These are phyloP conservation scores for Chaetomiaceae sp. DNA, from an alignment of 2,329 filamentous ascomycete species.

Conservation along the genomic window DNA sequence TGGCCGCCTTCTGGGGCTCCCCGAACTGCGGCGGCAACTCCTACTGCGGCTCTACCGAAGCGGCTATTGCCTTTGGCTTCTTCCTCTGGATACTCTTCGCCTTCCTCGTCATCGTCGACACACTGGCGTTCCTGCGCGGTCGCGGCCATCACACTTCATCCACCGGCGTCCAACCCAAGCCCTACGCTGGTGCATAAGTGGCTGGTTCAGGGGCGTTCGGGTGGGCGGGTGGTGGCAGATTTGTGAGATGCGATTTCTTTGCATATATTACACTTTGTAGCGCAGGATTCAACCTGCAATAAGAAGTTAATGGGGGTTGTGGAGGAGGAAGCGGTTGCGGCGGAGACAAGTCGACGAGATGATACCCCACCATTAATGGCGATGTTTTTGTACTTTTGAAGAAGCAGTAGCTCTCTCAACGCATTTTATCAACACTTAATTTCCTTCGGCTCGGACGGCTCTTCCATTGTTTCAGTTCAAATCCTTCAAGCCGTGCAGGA, in stretches of 20 bases:
- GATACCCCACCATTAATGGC: conserved; percentile 4
- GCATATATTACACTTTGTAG: too few relatives aligned
- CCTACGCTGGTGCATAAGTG: conserved; percentile 12
- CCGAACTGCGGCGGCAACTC: conserved; percentile 46
- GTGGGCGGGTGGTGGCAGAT: too few relatives aligned
- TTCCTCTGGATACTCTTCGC: conserved; percentile 22
- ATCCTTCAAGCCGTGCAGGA: too few relatives aligned
- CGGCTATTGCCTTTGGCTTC: conserved; percentile 59
- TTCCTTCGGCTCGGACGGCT: too few relatives aligned
- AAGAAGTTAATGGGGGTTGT: background rate
- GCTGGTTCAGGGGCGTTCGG: background rate
- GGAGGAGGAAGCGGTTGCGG: background rate
- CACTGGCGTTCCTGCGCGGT: conserved; percentile 9
- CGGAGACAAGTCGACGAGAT: background rate
- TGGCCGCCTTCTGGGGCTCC: conserved; percentile 61
- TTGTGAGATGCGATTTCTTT: too few relatives aligned
- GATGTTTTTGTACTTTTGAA: background rate
- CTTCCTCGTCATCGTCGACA: conserved; percentile 20
- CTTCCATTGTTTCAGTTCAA: too few relatives aligned
- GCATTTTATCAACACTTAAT: background rate
- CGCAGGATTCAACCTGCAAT: background rate
- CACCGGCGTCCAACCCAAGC: conserved; percentile 8
- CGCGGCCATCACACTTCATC: conserved; percentile 3
- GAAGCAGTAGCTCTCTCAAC: too few relatives aligned
- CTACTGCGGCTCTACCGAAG: conserved; percentile 57